Conservation (phyloP, 2,329 filamentous ascomycete genomes). For the Sporothrix brunneoviolacea region DNA sequence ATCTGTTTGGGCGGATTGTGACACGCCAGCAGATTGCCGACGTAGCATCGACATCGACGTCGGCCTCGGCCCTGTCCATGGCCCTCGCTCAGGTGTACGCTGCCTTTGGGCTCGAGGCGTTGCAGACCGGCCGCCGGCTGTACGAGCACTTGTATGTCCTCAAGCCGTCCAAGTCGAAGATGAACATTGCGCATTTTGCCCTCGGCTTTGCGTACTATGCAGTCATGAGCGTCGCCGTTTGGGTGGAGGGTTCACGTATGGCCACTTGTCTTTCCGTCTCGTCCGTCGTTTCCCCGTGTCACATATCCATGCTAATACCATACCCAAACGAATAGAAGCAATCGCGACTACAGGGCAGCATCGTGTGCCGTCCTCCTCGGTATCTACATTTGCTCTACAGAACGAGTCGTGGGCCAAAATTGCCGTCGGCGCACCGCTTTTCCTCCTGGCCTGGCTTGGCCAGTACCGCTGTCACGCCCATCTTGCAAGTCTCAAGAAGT, state of each 20-base stretch:
- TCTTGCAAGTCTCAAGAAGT: slow-evolving; percentile 67
- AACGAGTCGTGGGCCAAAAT: slow-evolving; percentile 36
- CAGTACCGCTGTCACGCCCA: slow-evolving; percentile 71
- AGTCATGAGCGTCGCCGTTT: slow-evolving; percentile 65
- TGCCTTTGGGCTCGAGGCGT: slow-evolving; percentile 64
- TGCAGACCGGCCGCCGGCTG: slow-evolving; percentile 69
- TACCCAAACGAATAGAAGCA: slow-evolving; percentile 15
- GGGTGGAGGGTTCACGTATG: slow-evolving; percentile 73
- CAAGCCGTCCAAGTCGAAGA: slow-evolving; percentile 63
- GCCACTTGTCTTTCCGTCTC: slow-evolving; percentile 33
- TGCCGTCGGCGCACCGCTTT: slow-evolving; percentile 52
- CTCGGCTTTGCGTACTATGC: slow-evolving; percentile 74
- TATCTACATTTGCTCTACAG: neutral
- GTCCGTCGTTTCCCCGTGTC: neutral
- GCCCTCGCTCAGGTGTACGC: slow-evolving; percentile 55
- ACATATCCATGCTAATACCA: neutral
- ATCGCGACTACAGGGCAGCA: slow-evolving; percentile 24
- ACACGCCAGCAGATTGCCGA: neutral
- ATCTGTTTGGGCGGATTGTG: slow-evolving; percentile 10
- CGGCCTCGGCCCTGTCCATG: slow-evolving; percentile 38
- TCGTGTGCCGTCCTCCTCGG: neutral
- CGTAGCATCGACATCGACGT: slow-evolving; percentile 1
- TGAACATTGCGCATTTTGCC: slow-evolving; percentile 81
- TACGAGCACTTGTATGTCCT: slow-evolving; percentile 64
- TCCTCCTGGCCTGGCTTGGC: slow-evolving; percentile 61